Evolutionary conservation across 805 yeast genomes (phyloP).

Genomic region (Phaffomyces thermotolerans): DNA sequence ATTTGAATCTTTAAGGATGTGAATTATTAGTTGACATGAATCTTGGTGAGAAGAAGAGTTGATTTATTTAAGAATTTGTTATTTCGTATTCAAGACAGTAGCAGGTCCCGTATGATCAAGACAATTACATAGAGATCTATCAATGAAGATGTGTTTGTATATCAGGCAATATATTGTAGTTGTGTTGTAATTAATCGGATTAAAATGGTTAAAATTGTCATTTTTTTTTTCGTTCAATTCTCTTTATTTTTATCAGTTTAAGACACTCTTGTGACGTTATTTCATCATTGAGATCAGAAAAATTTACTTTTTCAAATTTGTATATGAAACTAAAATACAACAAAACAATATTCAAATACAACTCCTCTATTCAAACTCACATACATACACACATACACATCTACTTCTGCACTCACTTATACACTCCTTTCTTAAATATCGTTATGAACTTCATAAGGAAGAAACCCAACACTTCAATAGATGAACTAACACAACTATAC

Average conservation of each 20-base stretch:
- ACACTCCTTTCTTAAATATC: neutral
- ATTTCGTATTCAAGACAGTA: conserved; percentile 5
- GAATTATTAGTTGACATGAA: conserved; percentile 1
- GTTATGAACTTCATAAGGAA: conserved; percentile 46
- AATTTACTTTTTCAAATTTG: too few relatives aligned
- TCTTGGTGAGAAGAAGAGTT: conserved; percentile 8
- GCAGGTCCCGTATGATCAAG: conserved; percentile 12
- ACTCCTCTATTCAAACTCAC: neutral
- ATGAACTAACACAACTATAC: conserved; percentile 52
- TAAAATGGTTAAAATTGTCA: too few relatives aligned
- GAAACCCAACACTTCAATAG: conserved; percentile 53
- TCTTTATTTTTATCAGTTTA: too few relatives aligned
- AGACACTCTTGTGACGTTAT: too few relatives aligned
- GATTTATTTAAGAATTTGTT: conserved; percentile 8
- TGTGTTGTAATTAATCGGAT: too few relatives aligned
- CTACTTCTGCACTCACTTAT: neutral
- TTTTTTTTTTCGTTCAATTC: too few relatives aligned
- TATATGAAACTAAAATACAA: too few relatives aligned
- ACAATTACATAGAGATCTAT: conserved; percentile 1
- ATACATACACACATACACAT: neutral
- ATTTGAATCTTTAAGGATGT: neutral
- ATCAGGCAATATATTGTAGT: too few relatives aligned
- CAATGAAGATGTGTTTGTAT: too few relatives aligned
- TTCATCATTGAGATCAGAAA: too few relatives aligned
- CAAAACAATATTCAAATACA: too few relatives aligned